Evolutionary conservation across 495 filamentous ascomycete species (phyloP).

Genomic region (Xylaria longipes): DNA sequence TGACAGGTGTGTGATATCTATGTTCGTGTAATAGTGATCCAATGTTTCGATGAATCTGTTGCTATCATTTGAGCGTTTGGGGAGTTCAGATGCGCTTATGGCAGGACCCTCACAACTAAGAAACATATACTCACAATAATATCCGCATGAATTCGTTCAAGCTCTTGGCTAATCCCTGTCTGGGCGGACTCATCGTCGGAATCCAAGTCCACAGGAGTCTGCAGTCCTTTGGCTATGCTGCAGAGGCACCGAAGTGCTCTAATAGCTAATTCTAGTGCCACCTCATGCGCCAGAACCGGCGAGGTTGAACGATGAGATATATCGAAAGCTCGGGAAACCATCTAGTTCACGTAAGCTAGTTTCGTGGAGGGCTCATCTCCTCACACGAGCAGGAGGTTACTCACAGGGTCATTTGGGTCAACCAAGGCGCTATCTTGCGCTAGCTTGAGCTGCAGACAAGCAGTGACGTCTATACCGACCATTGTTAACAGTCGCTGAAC

Average conservation of each 20-base stretch:
- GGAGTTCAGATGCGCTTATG: background rate
- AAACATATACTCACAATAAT: conserved; percentile 40
- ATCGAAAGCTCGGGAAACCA: conserved; percentile 47
- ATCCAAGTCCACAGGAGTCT: conserved; percentile 71
- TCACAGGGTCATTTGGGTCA: conserved; percentile 45
- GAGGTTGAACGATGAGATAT: conserved; percentile 44
- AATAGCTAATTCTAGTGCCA: conserved; percentile 61
- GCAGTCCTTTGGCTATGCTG: conserved; percentile 80
- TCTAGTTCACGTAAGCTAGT: conserved; percentile 23
- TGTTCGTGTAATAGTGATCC: background rate
- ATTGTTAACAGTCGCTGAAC: conserved; percentile 70
- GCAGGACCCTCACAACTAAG: background rate
- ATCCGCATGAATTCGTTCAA: conserved; percentile 37
- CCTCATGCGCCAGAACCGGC: conserved; percentile 42
- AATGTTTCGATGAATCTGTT: background rate
- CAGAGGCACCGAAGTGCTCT: conserved; percentile 74
- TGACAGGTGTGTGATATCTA: background rate
- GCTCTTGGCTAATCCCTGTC: conserved; percentile 28
- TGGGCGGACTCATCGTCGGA: conserved; percentile 36
- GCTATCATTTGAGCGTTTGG: background rate
- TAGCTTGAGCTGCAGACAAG: conserved; percentile 43
- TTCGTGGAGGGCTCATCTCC: background rate
- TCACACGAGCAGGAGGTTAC: background rate
- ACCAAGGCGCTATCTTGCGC: conserved; percentile 36
- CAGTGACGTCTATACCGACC: conserved; percentile 66